phyloP scores from a whole-genome alignment of 495 filamentous ascomycete species.

The Penicillium longicatenatum region DNA sequence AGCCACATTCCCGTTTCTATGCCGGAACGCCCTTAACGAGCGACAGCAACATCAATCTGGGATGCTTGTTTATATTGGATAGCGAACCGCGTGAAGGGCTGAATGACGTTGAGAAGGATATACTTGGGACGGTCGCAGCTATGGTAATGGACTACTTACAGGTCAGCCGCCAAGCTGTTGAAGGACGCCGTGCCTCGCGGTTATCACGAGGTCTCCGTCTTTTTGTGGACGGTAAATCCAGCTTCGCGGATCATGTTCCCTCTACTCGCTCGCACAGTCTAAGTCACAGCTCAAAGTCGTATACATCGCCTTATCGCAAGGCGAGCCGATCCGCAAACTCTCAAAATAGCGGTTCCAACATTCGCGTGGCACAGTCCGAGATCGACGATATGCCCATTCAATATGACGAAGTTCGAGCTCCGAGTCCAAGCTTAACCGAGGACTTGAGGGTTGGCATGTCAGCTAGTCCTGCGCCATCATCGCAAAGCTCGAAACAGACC shows the following conservation, averaged over 20 bases:
- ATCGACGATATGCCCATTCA: slow-evolving; percentile 13
- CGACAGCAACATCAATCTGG: slow-evolving; percentile 66
- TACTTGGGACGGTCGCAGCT: slow-evolving; percentile 45
- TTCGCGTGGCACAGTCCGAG: slow-evolving; percentile 22
- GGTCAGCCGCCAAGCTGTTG: slow-evolving; percentile 53
- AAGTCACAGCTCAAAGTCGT: neutral
- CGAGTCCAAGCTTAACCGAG: slow-evolving; percentile 15
- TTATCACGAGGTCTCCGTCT: slow-evolving; percentile 60
- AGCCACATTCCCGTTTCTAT: slow-evolving; percentile 49
- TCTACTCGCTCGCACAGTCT: neutral
- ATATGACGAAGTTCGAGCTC: neutral
- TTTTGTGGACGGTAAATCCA: slow-evolving; percentile 57
- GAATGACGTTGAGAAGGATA: slow-evolving; percentile 34
- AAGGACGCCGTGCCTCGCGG: slow-evolving; percentile 55
- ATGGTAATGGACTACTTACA: slow-evolving; percentile 66
- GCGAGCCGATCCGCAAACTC: slow-evolving; percentile 18
- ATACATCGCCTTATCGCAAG: neutral
- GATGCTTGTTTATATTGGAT: slow-evolving; percentile 69
- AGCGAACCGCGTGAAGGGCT: slow-evolving; percentile 35
- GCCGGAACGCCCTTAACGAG: slow-evolving; percentile 60
- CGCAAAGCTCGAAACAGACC: neutral
- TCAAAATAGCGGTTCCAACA: slow-evolving; percentile 25
- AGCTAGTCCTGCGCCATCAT: slow-evolving; percentile 7
- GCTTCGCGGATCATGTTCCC: slow-evolving; percentile 15
- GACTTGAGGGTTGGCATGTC: slow-evolving; percentile 13